Conservation (phyloP, 1,139 yeast genomes). For the Ogataea hybrid region DNA sequence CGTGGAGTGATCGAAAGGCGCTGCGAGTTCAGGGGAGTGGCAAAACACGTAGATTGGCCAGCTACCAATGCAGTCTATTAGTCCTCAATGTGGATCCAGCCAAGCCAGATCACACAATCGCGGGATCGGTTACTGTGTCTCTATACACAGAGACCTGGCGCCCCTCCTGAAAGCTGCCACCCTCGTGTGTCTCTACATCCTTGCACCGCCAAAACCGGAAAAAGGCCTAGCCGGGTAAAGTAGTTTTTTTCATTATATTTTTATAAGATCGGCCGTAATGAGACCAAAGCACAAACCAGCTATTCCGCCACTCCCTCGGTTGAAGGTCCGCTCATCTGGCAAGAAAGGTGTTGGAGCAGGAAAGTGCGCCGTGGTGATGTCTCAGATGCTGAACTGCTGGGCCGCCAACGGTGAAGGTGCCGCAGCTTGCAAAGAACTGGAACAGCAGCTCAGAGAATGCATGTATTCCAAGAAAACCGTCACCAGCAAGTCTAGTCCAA, state of each 20-base stretch:
- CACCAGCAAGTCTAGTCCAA: slow-evolving; percentile 42
- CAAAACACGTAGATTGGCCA: too few relatives aligned
- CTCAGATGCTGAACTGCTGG: slow-evolving; percentile 90
- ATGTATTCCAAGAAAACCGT: slow-evolving; percentile 46
- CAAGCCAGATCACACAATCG: too few relatives aligned
- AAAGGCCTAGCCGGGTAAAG: slow-evolving; percentile 5
- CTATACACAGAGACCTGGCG: too few relatives aligned
- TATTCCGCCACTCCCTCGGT: slow-evolving; percentile 73
- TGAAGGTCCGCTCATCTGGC: slow-evolving; percentile 61
- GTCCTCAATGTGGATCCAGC: too few relatives aligned
- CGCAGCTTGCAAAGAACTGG: slow-evolving; percentile 60
- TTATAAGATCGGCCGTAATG: slow-evolving; percentile 13
- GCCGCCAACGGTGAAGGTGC: slow-evolving; percentile 91
- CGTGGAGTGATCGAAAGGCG: too few relatives aligned
- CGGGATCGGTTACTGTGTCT: too few relatives aligned
- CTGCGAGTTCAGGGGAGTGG: too few relatives aligned
- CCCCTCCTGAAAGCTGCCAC: not conserved
- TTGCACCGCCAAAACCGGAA: not conserved
- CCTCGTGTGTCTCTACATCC: not conserved
- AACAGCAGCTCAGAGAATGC: slow-evolving; percentile 54
- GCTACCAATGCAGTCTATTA: too few relatives aligned
- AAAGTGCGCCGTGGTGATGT: slow-evolving; percentile 79
- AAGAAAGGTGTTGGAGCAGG: slow-evolving; percentile 48
- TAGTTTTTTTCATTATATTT: not conserved
- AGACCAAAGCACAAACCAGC: slow-evolving; percentile 24